phyloP scores from a whole-genome alignment of 176 grass and related monocot genomes.

The Olyra latifolia region DNA sequence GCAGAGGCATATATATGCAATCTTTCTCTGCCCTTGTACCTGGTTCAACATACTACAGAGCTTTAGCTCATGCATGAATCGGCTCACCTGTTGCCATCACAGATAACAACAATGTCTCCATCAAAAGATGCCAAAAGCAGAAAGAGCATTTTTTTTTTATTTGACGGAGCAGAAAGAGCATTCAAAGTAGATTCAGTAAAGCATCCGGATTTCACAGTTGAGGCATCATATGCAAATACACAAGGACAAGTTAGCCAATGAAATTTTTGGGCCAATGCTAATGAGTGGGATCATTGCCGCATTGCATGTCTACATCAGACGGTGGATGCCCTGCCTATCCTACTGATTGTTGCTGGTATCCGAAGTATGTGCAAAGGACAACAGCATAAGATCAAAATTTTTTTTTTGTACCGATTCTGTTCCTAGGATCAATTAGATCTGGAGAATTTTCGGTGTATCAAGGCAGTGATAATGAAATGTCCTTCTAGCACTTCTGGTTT shows the following conservation, averaged over 20 bases:
- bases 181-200: slow-evolving; percentile 25
- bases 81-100: slow-evolving; percentile 28
- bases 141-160: neutral
- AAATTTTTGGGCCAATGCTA: neutral
- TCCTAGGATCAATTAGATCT: neutral
- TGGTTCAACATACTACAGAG: neutral
- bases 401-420: neutral
- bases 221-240: slow-evolving; percentile 10
- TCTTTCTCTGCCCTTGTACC: neutral
- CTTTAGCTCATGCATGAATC: slow-evolving; percentile 13
- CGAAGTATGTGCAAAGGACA: slow-evolving; percentile 26
- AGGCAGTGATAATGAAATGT: neutral
- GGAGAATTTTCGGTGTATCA: neutral
- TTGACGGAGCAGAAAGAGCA: neutral
- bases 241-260: slow-evolving; percentile 10
- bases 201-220: slow-evolving; percentile 16
- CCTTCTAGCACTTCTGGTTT: neutral
- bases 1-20: slow-evolving; percentile 6
- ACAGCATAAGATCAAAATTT: neutral
- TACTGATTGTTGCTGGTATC: slow-evolving; percentile 27
- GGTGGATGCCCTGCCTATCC: slow-evolving; percentile 20
- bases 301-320: slow-evolving; percentile 29
- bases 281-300: slow-evolving; percentile 1
- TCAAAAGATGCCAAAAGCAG: slow-evolving; percentile 23
- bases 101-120: slow-evolving; percentile 23